Base-by-base conservation (phyloP, 352 stramenopile species). In the Phytophthora cactorum region DNA sequence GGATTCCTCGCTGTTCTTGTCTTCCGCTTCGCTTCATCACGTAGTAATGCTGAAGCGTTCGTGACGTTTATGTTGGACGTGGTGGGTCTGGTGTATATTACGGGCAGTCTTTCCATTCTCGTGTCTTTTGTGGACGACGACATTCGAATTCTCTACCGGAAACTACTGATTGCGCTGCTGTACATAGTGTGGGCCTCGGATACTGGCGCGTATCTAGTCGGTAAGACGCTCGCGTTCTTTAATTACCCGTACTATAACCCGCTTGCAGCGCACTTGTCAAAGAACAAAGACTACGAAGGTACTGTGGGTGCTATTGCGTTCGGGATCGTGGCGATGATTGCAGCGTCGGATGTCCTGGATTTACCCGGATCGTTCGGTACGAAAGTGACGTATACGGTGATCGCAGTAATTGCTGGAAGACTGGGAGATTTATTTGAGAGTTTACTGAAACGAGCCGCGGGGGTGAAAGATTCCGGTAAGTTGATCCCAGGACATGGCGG, bases 281-380 rank as follows among this genome's bases (percentile, higher is more conserved):
- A 95, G 8, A 98, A 98, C 81, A 99, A 99, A 66, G 97, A 97
- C 34, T 90, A 98, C 14, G 96, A 99, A 79, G 96, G 96, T 28
- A 92, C 96, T 11, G 52, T 98, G 15, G 91, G 89, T 28, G 96
- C 93, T 8, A 65, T 86, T 11, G 31, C 89, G 1, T 86, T 84
- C n/a, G 91, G 86, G 14, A 63, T 97, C 32, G 89, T 77, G 11
- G 90, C 94, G 9, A 97, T 94, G 78, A 75, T 94, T n/a, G 75
- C 91, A 38, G 72, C 72, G 6, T 86, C 72, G 8, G 43, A 78
- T 17, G 36, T 85, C 17, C 93, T 95, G 68, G 66, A 81, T 14
- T 54, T 96, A 1, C 83, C 83, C 4, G 94, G 93, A 2, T 72
- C 82, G 0, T 59, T 89, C 2, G 84, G 95, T 59, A 92, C 88